Base-by-base conservation (phyloP, 768 basidiomycete species). In the Fomitopsis serialis region DNA sequence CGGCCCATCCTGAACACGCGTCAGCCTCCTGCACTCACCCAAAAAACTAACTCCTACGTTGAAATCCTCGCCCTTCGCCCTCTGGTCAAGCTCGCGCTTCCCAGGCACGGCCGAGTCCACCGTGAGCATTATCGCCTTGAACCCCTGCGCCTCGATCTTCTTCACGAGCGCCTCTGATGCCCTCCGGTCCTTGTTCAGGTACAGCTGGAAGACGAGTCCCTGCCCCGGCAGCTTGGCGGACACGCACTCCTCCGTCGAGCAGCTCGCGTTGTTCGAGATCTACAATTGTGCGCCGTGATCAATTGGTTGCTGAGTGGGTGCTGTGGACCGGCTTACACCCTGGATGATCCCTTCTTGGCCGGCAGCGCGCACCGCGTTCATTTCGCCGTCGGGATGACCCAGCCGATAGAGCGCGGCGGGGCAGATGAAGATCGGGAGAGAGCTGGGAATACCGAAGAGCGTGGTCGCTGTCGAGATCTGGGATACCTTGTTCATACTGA, bases 351-450 rank as follows among this genome's bases (percentile, higher is more conserved):
- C 76, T 19, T 67, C 66, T 37, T 62, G 58, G 8, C 72, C 76
- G 5, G 77, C 74, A 1, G 72, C 77, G 19, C 70, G 67, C 3
- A 71, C 70, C 21, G 78, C 59, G 52, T 77, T 78, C 54, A 72
- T 66, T 60, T 81, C 79, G 22, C 79, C 79, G 19, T 74, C 67
- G 2, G 76, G 77, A 56, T 80, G 77, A 2, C 78, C 79, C 2
- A 78, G 66, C 1, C 66, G 61, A 9, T 68, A 69, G 37, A 69
- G 60, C n/a, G 74, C 75, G 6, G 73, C 68, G n/a, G 69, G 75
- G 29, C 64, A 68, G 64, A 75, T 66, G 59, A 69, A 75, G 55
- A 78, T 67, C 21, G 71, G 70, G 23, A 77, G 62, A 25, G 61
- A 65, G 24, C 55, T 53, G 2, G 63, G 55, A 42, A 62, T 52